Conservation (phyloP, 2,329 filamentous ascomycete genomes). For the Penicillium griseofulvum region DNA sequence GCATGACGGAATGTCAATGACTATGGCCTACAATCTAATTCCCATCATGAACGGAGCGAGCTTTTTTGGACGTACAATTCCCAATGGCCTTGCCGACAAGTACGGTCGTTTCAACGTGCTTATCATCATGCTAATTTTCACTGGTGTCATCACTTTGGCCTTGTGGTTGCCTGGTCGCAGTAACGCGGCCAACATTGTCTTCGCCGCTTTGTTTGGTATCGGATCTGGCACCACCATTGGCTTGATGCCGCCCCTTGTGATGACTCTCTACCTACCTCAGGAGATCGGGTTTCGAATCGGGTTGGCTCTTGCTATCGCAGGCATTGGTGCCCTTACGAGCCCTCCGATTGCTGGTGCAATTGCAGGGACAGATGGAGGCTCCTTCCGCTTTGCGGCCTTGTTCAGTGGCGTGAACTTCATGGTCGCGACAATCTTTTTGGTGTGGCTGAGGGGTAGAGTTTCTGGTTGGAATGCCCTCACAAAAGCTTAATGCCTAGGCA, state of each 20-base stretch:
- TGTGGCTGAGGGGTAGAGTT: not conserved
- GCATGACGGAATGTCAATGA: slow-evolving; percentile 24
- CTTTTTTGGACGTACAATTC: slow-evolving; percentile 17
- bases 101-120: slow-evolving; percentile 21
- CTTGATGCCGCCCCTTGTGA: slow-evolving; percentile 17
- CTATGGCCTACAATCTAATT: slow-evolving; percentile 17
- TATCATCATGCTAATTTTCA: slow-evolving; percentile 10
- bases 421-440: not conserved
- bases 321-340: slow-evolving; percentile 62
- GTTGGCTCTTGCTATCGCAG: slow-evolving; percentile 44
- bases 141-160: slow-evolving; percentile 11
- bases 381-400: not conserved
- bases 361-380: not conserved
- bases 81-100: slow-evolving; percentile 16
- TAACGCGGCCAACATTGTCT: slow-evolving; percentile 17
- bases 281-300: slow-evolving; percentile 22
- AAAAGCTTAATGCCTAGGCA: not conserved
- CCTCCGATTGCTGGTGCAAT: slow-evolving; percentile 62
- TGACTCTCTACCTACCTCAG: slow-evolving; percentile 13
- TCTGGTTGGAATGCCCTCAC: not conserved
- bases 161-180: slow-evolving; percentile 14
- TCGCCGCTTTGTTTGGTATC: slow-evolving; percentile 24
- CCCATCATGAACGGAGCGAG: slow-evolving; percentile 21
- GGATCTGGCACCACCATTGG: slow-evolving; percentile 19
- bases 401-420: not conserved